Evolutionary conservation across 2,329 filamentous ascomycete genomes (phyloP).

Genomic region (Rhytidhysteron rufulum): DNA sequence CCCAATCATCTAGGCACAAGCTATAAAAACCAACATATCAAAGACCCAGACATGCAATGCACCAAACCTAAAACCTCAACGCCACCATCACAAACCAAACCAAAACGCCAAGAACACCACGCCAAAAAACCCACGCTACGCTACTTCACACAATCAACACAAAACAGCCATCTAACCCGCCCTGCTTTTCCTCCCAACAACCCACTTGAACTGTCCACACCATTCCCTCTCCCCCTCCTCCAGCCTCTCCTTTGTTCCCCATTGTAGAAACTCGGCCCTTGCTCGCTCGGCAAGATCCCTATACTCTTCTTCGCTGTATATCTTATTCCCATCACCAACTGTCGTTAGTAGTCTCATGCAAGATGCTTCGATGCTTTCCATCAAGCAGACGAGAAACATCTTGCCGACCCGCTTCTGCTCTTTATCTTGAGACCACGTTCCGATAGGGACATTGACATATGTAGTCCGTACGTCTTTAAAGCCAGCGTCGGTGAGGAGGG

Average conservation of each 20-base stretch:
- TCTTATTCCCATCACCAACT: slow-evolving; percentile 20
- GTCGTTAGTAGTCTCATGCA: slow-evolving; percentile 25
- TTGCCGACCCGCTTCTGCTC: slow-evolving; percentile 31
- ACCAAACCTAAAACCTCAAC: too few relatives aligned
- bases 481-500: slow-evolving; percentile 39
- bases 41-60: too few relatives aligned
- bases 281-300: slow-evolving; percentile 16
- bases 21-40: too few relatives aligned
- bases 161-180: background rate
- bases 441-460: slow-evolving; percentile 35
- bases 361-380: slow-evolving; percentile 29
- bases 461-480: slow-evolving; percentile 41
- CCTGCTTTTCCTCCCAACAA: slow-evolving; percentile 23
- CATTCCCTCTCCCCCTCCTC: slow-evolving; percentile 17
- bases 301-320: slow-evolving; percentile 28
- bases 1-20: too few relatives aligned
- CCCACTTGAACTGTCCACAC: slow-evolving; percentile 35
- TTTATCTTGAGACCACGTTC: slow-evolving; percentile 28
- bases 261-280: slow-evolving; percentile 25
- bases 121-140: too few relatives aligned
- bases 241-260: slow-evolving; percentile 10
- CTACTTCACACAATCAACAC: too few relatives aligned
- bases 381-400: slow-evolving; percentile 28
- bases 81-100: too few relatives aligned
- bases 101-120: too few relatives aligned